A percentile compares a stretch with the other conserved stretches of the same genome.
Evolutionary conservation across 306 rosid species (phyloP).

Genomic region (Fragaria nilgerrensis): DNA sequence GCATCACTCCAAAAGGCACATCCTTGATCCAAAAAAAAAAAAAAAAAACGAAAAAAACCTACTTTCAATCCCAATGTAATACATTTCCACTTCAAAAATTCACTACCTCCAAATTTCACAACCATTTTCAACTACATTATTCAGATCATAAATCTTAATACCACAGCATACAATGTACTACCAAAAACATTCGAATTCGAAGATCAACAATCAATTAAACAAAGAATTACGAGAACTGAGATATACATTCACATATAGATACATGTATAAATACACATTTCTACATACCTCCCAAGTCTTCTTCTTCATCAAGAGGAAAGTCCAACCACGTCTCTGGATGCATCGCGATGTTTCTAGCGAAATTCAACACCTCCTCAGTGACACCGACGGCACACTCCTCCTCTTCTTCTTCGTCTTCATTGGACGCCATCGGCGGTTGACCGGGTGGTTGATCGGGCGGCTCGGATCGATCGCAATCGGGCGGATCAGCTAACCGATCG

Average conservation of each 20-base stretch:
- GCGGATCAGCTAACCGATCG: conserved; percentile 14
- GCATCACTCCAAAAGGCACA: conserved; percentile 3
- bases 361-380: conserved; percentile 81
- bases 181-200: background rate
- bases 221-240: background rate
- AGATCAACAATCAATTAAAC: background rate
- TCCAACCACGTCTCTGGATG: conserved; percentile 99
- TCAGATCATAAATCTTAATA: background rate
- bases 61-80: background rate
- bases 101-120: background rate
- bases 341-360: conserved; percentile 87
- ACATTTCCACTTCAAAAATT: background rate
- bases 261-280: background rate
- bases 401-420: conserved; percentile 19
- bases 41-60: background rate
- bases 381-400: conserved; percentile 59
- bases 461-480: conserved; percentile 26
- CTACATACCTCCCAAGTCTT: conserved; percentile 63
- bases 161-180: background rate
- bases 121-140: conserved; percentile 1
- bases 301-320: conserved; percentile 91
- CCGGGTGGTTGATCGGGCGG: conserved; percentile 19
- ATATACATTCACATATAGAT: background rate
- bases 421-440: conserved; percentile 19
- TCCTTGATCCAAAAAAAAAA: background rate